Evolutionary conservation across 2,329 filamentous ascomycete species (phyloP).

Genomic region (Fusarium sambucinum): DNA sequence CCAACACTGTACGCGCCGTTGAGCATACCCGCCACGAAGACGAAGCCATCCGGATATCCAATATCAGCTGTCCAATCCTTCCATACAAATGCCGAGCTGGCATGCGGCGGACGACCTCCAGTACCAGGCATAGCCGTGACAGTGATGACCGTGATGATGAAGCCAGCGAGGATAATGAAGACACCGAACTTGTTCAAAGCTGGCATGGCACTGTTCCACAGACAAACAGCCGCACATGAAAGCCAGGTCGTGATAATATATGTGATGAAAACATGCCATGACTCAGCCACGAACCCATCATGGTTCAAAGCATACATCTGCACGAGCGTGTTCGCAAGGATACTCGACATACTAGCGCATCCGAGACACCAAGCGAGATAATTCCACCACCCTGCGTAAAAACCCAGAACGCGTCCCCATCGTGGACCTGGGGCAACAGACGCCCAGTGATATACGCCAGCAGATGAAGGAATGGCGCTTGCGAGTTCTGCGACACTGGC

Average conservation of each 20-base stretch:
- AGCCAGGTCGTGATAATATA: slow-evolving; percentile 58
- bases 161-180: slow-evolving; percentile 62
- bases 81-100: slow-evolving; percentile 56
- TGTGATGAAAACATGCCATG: slow-evolving; percentile 60
- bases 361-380: slow-evolving; percentile 58
- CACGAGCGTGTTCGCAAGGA: slow-evolving; percentile 57
- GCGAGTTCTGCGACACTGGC: slow-evolving; percentile 71
- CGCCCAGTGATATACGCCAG: slow-evolving; percentile 72
- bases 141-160: slow-evolving; percentile 67
- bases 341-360: slow-evolving; percentile 56
- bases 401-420: slow-evolving; percentile 64
- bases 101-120: slow-evolving; percentile 48
- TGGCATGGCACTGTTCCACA: slow-evolving; percentile 66
- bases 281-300: slow-evolving; percentile 51
- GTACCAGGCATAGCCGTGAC: slow-evolving; percentile 64
- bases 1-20: slow-evolving; percentile 78
- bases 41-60: slow-evolving; percentile 57
- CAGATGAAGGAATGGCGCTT: slow-evolving; percentile 70
- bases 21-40: slow-evolving; percentile 58
- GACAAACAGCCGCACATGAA: slow-evolving; percentile 58
- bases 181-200: slow-evolving; percentile 66
- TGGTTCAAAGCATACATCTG: slow-evolving; percentile 60
- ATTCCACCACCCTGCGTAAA: slow-evolving; percentile 62
- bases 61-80: slow-evolving; percentile 55
- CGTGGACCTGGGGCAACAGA: slow-evolving; percentile 65